These are phyloP conservation scores for Salix dunnii DNA, from an alignment of 345 rosid species.

Conservation along the genomic window DNA sequence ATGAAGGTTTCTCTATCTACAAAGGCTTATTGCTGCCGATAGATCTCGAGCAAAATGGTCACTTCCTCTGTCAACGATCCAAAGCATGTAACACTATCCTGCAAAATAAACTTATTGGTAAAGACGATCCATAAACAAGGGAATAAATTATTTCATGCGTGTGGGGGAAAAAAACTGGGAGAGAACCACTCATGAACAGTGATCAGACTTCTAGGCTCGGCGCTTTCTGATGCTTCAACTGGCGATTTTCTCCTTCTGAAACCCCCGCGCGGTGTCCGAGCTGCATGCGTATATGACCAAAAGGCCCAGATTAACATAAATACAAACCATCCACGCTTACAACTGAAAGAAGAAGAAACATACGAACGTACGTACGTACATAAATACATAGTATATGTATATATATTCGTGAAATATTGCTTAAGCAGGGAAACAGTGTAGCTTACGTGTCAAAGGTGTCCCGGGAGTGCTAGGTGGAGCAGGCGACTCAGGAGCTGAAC, in stretches of 20 bases:
- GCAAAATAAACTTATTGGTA: slow-evolving; percentile 13
- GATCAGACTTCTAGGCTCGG: slow-evolving; percentile 48
- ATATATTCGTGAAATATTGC: neutral
- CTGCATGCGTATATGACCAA: slow-evolving; percentile 35
- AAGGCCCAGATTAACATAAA: neutral
- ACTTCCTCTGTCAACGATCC: slow-evolving; percentile 58
- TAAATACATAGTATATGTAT: neutral
- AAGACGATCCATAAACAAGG: neutral
- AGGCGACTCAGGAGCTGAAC: slow-evolving; percentile 40
- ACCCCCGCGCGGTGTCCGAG: slow-evolving; percentile 55
- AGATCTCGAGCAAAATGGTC: slow-evolving; percentile 9
- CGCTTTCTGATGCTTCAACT: slow-evolving; percentile 23
- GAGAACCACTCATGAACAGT: slow-evolving; percentile 55
- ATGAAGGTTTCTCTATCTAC: neutral
- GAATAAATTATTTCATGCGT: neutral
- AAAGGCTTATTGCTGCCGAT: slow-evolving; percentile 10
- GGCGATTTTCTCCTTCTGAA: slow-evolving; percentile 40
- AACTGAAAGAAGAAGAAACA: neutral
- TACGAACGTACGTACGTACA: neutral
- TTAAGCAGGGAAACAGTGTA: neutral
- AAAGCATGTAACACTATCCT: slow-evolving; percentile 67
- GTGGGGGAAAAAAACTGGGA: neutral
- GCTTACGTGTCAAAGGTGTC: slow-evolving; percentile 38
- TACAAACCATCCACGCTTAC: neutral
- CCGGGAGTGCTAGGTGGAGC: slow-evolving; percentile 37